Evolutionary conservation across 1,284 basidiomycete genomes (phyloP).

Genomic region (Coniophora puteana): DNA sequence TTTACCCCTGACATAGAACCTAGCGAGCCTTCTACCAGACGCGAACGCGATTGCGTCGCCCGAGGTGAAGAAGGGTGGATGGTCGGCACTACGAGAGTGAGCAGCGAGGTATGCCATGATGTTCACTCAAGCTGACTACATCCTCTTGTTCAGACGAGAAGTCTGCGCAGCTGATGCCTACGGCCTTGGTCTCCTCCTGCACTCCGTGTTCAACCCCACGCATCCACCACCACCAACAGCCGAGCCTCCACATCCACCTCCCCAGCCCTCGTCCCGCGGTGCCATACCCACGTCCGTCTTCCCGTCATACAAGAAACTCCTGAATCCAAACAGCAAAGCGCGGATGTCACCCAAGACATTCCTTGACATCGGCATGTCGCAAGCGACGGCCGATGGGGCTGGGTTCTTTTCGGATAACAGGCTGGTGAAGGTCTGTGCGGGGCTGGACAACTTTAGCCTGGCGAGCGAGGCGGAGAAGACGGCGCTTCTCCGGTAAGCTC

Average conservation of each 20-base stretch:
- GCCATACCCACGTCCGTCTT: constrained; percentile 78
- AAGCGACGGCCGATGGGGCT: constrained; percentile 45
- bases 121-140: constrained; percentile 1
- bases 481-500: constrained; percentile 59
- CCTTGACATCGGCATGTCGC: constrained; percentile 76
- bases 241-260: constrained; percentile 69
- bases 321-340: constrained; percentile 83
- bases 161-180: constrained; percentile 80
- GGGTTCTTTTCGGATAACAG: constrained; percentile 89
- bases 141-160: constrained; percentile 39
- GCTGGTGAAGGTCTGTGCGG: constrained; percentile 81
- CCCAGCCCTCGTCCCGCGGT: constrained; percentile 71
- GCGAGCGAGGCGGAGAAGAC: constrained; percentile 82
- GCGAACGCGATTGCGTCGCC: constrained; percentile 65
- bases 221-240: constrained; percentile 68
- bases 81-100: constrained; percentile 82
- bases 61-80: constrained; percentile 90
- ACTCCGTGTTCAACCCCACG: constrained; percentile 82
- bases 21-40: constrained; percentile 67
- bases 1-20: constrained; percentile 48
- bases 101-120: constrained; percentile 16
- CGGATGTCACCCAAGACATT: constrained; percentile 78
- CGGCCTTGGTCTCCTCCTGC: constrained; percentile 81
- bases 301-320: constrained; percentile 79
- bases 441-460: constrained; percentile 86